Conservation (phyloP, 2,329 filamentous ascomycete genomes). For the Lasiodiplodia hormozganensis region DNA sequence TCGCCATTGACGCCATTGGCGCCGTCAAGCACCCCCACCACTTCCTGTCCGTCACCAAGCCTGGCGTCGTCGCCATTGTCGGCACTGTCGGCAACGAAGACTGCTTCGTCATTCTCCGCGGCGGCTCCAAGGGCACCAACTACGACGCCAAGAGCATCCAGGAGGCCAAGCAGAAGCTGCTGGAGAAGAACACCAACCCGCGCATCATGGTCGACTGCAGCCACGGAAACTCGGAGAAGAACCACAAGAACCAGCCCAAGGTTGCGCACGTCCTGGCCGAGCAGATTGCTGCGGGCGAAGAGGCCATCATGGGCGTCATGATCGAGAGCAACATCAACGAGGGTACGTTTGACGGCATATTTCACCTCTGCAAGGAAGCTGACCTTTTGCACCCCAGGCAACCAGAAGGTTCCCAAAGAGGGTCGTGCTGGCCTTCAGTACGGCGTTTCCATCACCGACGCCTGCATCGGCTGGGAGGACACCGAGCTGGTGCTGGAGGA, state of each 20-base stretch:
- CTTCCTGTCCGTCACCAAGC: slow-evolving; percentile 97
- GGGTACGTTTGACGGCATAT: slow-evolving; percentile 60
- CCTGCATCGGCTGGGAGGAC: slow-evolving; percentile 94
- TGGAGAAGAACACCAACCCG: slow-evolving; percentile 74
- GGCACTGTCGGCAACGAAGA: slow-evolving; percentile 95
- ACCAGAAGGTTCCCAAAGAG: slow-evolving; percentile 89
- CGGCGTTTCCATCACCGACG: slow-evolving; percentile 96
- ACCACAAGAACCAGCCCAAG: slow-evolving; percentile 97
- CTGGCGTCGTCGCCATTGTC: slow-evolving; percentile 91
- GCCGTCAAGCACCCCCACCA: slow-evolving; percentile 91
- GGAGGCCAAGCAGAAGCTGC: slow-evolving; percentile 80
- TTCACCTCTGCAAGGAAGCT: slow-evolving; percentile 8
- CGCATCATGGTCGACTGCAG: slow-evolving; percentile 98
- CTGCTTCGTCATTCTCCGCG: slow-evolving; percentile 94
- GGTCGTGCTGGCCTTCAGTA: slow-evolving; percentile 86
- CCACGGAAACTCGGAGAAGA: slow-evolving; percentile 94
- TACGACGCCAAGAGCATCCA: slow-evolving; percentile 86
- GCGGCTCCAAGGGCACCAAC: slow-evolving; percentile 92
- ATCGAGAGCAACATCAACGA: slow-evolving; percentile 98
- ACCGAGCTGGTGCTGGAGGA: slow-evolving; percentile 79
- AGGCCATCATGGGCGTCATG: slow-evolving; percentile 95
- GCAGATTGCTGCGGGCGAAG: slow-evolving; percentile 85
- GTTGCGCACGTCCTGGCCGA: slow-evolving; percentile 82
- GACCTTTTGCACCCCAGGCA: slow-evolving; percentile 59
- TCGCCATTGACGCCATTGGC: slow-evolving; percentile 94